These are phyloP conservation scores for Aspergillus bertholletiae DNA, from an alignment of 495 filamentous ascomycete genomes.

Conservation along the genomic window DNA sequence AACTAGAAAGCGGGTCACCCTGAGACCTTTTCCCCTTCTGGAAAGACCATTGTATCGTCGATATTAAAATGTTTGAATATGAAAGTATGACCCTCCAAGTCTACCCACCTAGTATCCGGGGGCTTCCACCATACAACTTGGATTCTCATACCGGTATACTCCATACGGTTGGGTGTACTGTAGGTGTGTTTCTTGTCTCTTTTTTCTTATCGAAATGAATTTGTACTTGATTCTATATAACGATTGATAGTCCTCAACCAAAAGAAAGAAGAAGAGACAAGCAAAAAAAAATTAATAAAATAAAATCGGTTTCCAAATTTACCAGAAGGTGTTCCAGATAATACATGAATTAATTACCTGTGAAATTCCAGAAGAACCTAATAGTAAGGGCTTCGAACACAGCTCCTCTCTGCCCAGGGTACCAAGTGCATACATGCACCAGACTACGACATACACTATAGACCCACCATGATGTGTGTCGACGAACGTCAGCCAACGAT, in stretches of 20 bases:
- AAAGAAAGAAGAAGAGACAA: too few species aligned
- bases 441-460: conserved; percentile 9
- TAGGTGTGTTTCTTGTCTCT: background rate
- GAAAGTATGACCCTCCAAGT: background rate
- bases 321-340: too few species aligned
- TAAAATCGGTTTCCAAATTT: too few species aligned
- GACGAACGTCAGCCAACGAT: conserved; percentile 12
- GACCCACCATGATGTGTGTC: conserved; percentile 9
- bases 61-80: background rate
- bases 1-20: background rate
- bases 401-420: conserved; percentile 7
- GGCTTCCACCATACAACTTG: background rate
- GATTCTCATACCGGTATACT: too few species aligned
- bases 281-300: too few species aligned
- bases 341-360: conserved; percentile 6
- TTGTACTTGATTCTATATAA: too few species aligned
- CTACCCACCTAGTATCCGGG: background rate
- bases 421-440: conserved; percentile 6
- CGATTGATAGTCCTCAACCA: too few species aligned
- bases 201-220: background rate
- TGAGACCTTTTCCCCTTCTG: background rate
- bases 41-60: background rate
- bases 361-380: conserved; percentile 10
- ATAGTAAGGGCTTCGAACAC: background rate
- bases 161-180: too few species aligned